A percentile compares a stretch with the other conserved stretches of the same genome.
Conservation (phyloP, 345 rosid genomes). For the Carallia pectinifolia region DNA sequence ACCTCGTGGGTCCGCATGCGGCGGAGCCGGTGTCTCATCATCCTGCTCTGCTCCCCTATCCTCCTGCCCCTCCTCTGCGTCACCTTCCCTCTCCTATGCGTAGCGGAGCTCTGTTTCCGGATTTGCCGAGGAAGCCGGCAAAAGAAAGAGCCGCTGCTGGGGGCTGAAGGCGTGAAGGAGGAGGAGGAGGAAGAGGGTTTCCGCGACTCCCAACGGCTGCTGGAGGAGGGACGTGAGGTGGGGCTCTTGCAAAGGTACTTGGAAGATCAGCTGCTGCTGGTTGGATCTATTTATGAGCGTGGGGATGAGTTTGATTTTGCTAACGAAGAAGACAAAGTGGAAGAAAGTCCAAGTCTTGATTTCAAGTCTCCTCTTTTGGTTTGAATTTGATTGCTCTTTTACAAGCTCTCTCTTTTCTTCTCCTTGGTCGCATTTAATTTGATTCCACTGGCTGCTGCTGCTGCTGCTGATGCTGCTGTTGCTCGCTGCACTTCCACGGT, state of each 20-base stretch:
- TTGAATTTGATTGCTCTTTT: constrained; percentile 17
- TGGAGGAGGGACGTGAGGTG: constrained; percentile 28
- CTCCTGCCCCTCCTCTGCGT: constrained; percentile 52
- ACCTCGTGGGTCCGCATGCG: constrained; percentile 41
- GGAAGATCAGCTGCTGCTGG: constrained; percentile 61
- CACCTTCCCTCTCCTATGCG: constrained; percentile 50
- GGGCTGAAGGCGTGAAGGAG: constrained; percentile 2
- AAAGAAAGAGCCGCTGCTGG: constrained; percentile 5
- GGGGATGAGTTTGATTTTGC: constrained; percentile 29
- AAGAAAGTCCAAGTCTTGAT: constrained; percentile 17
- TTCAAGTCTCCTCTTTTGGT: constrained; percentile 41
- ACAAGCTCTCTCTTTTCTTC: too few species aligned
- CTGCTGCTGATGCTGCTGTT: too few species aligned
- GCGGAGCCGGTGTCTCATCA: constrained; percentile 44
- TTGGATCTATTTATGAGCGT: constrained; percentile 49
- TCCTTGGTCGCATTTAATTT: too few species aligned
- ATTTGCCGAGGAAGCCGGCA: constrained; percentile 26
- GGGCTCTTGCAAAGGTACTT: constrained; percentile 60
- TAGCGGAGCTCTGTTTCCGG: constrained; percentile 43
- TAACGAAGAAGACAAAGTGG: background rate
- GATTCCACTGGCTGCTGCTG: too few species aligned
- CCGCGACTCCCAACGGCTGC: constrained; percentile 38
- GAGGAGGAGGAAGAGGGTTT: constrained; percentile 38
- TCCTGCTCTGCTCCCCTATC: constrained; percentile 57
- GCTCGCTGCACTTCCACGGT: too few species aligned